A percentile compares a stretch with the other conserved stretches of the same genome.
Conservation (phyloP, 257 asterid genomes). For the Osmanthus fragrans region DNA sequence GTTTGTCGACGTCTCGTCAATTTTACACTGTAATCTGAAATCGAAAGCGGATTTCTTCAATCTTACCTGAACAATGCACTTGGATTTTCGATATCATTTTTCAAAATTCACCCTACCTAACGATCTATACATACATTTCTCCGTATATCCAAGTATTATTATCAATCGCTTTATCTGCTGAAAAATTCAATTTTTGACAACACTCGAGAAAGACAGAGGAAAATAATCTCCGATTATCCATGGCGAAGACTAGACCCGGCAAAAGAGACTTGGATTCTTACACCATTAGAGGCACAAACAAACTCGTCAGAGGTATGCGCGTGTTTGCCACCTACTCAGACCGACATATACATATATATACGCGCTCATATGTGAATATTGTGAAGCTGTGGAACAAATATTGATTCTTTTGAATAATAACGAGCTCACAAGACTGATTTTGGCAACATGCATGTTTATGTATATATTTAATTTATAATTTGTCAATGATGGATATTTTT, state of each 20-base stretch:
- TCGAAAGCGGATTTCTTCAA: background rate
- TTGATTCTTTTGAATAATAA: constrained; percentile 14
- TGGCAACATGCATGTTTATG: constrained; percentile 29
- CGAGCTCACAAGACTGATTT: constrained; percentile 2
- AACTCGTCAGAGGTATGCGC: constrained; percentile 52
- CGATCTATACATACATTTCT: background rate
- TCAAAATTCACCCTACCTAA: constrained; percentile 2
- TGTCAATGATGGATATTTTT: background rate
- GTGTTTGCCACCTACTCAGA: background rate
- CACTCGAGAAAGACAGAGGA: constrained; percentile 9
- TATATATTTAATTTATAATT: background rate
- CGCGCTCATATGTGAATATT: background rate
- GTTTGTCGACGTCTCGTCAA: constrained; percentile 20
- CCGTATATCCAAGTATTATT: background rate
- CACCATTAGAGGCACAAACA: constrained; percentile 60
- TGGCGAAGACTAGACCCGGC: constrained; percentile 55
- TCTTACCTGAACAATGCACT: constrained; percentile 13
- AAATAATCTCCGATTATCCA: constrained; percentile 21
- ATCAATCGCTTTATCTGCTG: background rate
- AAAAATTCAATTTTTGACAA: background rate
- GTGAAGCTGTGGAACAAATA: constrained; percentile 1
- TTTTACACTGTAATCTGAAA: constrained; percentile 14
- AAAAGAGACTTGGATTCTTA: constrained; percentile 44
- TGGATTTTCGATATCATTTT: constrained; percentile 11
- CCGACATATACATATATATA: background rate